phyloP scores from a whole-genome alignment of 257 asterid genomes.

The Solanum pimpinellifolium region DNA sequence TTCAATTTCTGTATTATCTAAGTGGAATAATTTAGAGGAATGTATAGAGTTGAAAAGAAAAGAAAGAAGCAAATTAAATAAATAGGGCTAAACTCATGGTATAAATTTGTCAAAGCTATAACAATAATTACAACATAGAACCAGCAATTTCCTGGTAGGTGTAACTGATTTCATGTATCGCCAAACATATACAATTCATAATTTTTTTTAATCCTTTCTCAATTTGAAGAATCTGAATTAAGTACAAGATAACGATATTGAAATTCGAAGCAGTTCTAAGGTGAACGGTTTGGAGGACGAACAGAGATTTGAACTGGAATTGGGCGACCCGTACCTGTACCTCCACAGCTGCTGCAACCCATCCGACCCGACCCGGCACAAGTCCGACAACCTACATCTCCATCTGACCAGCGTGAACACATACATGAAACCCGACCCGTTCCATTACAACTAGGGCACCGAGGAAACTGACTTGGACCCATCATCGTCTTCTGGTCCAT shows the following conservation, averaged over 20 bases:
- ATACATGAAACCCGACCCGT: constrained; percentile 75
- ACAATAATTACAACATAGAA: background rate
- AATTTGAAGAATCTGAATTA: background rate
- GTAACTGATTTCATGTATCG: background rate
- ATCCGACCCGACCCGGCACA: constrained; percentile 92
- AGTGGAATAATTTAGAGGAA: background rate
- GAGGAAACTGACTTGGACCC: constrained; percentile 63
- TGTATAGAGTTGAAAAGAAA: background rate
- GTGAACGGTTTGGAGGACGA: constrained; percentile 41
- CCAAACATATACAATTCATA: background rate
- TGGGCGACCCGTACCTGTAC: constrained; percentile 86
- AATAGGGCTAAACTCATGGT: background rate
- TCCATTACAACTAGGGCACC: constrained; percentile 82
- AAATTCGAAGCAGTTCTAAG: constrained; percentile 9
- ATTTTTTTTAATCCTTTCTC: background rate
- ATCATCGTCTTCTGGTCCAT: constrained; percentile 52
- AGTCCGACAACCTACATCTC: constrained; percentile 80
- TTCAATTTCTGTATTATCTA: background rate
- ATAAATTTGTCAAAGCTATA: background rate
- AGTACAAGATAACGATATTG: background rate
- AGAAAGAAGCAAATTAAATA: background rate
- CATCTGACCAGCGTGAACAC: constrained; percentile 94
- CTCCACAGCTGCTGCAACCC: constrained; percentile 85
- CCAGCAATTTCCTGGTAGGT: background rate
- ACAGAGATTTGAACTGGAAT: constrained; percentile 67